Conservation (phyloP, 768 basidiomycete species). For the Clitopilus passeckerianus region DNA sequence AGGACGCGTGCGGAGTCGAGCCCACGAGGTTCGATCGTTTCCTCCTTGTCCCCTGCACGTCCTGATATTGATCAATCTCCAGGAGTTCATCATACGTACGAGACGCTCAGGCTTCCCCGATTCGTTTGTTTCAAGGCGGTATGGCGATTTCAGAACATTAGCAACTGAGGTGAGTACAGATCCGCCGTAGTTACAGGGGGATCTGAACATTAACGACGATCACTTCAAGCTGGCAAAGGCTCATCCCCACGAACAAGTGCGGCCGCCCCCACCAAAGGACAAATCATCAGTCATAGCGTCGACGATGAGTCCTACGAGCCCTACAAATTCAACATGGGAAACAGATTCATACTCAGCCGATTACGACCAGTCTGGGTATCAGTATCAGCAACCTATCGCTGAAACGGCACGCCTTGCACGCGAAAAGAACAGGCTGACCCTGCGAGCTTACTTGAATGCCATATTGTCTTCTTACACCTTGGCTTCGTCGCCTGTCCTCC, state of each 20-base stretch:
- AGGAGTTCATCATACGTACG: constrained; percentile 97
- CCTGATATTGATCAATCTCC: constrained; percentile 7
- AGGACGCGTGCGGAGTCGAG: constrained; percentile 78
- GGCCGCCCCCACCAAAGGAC: constrained; percentile 87
- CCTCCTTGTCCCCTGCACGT: constrained; percentile 3
- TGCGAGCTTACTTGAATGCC: constrained; percentile 87
- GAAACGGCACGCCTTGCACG: constrained; percentile 57
- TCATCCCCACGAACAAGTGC: constrained; percentile 79
- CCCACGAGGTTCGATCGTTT: constrained; percentile 68
- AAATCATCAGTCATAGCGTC: constrained; percentile 21
- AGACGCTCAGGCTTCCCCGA: constrained; percentile 67
- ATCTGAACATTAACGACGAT: constrained; percentile 8
- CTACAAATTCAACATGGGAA: neutral
- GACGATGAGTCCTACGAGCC: constrained; percentile 5
- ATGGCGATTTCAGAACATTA: constrained; percentile 92
- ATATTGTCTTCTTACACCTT: constrained; percentile 67
- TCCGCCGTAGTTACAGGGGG: neutral
- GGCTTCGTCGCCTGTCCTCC: constrained; percentile 82
- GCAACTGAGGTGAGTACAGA: constrained; percentile 62
- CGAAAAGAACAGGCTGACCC: constrained; percentile 93
- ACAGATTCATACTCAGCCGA: constrained; percentile 3
- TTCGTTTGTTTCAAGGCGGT: constrained; percentile 85
- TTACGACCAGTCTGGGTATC: constrained; percentile 7
- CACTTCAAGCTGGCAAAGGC: constrained; percentile 71
- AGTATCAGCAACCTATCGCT: constrained; percentile 15